These are phyloP conservation scores for Podospora didyma DNA, from an alignment of 495 filamentous ascomycete genomes.

Conservation along the genomic window DNA sequence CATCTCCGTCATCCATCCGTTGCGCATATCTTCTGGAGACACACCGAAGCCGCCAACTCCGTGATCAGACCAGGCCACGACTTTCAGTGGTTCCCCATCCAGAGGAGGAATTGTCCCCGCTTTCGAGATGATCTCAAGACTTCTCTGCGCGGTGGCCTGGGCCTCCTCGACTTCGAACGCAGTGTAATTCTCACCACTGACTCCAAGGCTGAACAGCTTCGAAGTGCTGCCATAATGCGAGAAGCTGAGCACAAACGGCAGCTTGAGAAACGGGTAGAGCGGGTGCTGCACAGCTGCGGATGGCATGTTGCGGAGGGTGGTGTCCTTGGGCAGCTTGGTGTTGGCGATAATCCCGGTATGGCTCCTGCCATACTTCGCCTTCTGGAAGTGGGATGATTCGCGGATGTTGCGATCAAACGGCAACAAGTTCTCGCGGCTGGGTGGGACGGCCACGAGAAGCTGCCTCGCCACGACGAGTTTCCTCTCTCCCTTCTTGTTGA, in stretches of 20 bases:
- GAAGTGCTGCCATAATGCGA: slow-evolving; percentile 15
- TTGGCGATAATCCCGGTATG: slow-evolving; percentile 36
- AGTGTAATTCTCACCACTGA: slow-evolving; percentile 27
- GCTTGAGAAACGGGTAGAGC: slow-evolving; percentile 18
- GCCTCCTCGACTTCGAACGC: slow-evolving; percentile 20
- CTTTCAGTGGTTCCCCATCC: slow-evolving; percentile 7
- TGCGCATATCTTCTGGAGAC: slow-evolving; percentile 13
- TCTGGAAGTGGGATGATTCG: slow-evolving; percentile 31
- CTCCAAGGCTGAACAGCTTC: slow-evolving; percentile 34
- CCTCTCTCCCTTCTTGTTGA: slow-evolving; percentile 21
- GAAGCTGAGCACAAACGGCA: slow-evolving; percentile 17
- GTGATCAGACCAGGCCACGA: slow-evolving; percentile 36
- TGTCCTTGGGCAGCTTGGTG: slow-evolving; percentile 18
- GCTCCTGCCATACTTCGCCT: slow-evolving; percentile 26
- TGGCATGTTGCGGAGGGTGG: slow-evolving; percentile 21
- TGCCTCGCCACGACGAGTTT: slow-evolving; percentile 33
- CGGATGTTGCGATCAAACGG: slow-evolving; percentile 33
- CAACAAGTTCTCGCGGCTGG: slow-evolving; percentile 28
- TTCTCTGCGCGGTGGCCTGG: slow-evolving; percentile 22
- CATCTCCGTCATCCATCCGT: slow-evolving; percentile 47
- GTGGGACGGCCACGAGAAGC: slow-evolving; percentile 40
- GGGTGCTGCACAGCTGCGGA: slow-evolving; percentile 12
- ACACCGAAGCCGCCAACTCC: slow-evolving; percentile 34
- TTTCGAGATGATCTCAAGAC: slow-evolving; percentile 23
- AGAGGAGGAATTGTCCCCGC: slow-evolving; percentile 21